Conservation (phyloP, 139 green algal genomes). For the Asterochloris sp. region DNA sequence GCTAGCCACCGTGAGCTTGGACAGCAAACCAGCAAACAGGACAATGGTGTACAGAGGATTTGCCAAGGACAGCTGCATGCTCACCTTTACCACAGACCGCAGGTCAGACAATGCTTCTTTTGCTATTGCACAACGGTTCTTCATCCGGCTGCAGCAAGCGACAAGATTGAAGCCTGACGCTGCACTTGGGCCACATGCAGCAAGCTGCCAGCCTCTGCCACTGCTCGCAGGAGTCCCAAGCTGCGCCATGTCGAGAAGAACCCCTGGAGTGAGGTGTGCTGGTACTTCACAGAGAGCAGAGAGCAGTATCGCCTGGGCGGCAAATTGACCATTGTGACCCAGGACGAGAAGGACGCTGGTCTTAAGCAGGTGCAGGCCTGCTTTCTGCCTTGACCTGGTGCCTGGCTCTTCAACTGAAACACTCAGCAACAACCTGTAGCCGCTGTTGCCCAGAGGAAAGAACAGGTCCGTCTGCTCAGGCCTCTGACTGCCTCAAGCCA, state of each 20-base stretch:
- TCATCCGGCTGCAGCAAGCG: not conserved
- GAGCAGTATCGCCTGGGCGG: constrained; percentile 72
- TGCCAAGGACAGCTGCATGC: constrained; percentile 35
- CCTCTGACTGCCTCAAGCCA: not conserved
- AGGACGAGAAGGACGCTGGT: constrained; percentile 20
- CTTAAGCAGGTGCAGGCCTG: constrained; percentile 11
- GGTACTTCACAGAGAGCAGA: constrained; percentile 70
- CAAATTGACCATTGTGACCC: constrained; percentile 42
- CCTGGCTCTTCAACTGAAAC: not conserved
- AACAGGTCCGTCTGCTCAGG: not conserved
- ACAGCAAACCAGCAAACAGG: constrained; percentile 65
- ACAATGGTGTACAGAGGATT: constrained; percentile 80
- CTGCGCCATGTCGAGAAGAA: constrained; percentile 44
- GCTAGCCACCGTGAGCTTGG: constrained; percentile 64
- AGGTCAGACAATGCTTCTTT: constrained; percentile 28
- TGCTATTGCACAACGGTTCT: not conserved
- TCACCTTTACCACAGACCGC: constrained; percentile 72
- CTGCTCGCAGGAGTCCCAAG: constrained; percentile 36
- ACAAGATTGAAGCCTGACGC: not conserved
- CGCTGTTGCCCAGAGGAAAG: not conserved
- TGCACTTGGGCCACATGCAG: not conserved
- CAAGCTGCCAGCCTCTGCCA: not conserved
- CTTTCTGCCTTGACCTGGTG: not conserved
- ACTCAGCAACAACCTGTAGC: not conserved
- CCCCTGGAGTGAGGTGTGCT: constrained; percentile 58